A percentile compares a stretch with the other conserved stretches of the same genome.
phyloP scores from a whole-genome alignment of 108 stramenopile species.

The Mediolabrus comicus region DNA sequence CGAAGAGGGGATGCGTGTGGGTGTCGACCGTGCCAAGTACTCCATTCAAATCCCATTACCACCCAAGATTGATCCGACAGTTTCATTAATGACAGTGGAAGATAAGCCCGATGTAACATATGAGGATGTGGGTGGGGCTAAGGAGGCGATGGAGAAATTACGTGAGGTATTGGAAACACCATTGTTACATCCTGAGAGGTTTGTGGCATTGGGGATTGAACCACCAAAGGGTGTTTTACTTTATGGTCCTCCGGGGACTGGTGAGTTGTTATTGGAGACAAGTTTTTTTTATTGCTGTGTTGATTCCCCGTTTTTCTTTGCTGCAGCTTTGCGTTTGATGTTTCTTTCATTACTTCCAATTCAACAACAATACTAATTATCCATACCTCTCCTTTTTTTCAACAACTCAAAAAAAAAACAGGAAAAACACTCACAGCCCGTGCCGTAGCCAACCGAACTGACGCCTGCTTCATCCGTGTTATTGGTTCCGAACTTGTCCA shows the following conservation, averaged over 20 bases:
- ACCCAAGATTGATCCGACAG: slow-evolving; percentile 99
- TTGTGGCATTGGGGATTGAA: slow-evolving; percentile 63
- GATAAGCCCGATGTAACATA: slow-evolving; percentile 99
- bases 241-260: slow-evolving; percentile 86
- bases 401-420: slow-evolving; percentile 96
- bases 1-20: slow-evolving; percentile 99
- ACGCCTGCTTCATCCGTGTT: slow-evolving; percentile 95
- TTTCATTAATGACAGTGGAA: slow-evolving; percentile 98
- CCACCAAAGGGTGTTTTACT: slow-evolving; percentile 83
- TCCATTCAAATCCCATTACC: slow-evolving; percentile 98
- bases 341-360: too few relatives aligned
- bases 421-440: slow-evolving; percentile 98
- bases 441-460: slow-evolving; percentile 93
- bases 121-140: slow-evolving; percentile 99
- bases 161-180: slow-evolving; percentile 81
- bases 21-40: slow-evolving; percentile 96
- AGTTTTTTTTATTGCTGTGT: not conserved
- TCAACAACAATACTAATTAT: too few relatives aligned
- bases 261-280: slow-evolving; percentile 3
- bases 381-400: slow-evolving; percentile 48
- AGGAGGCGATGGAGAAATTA: slow-evolving; percentile 96
- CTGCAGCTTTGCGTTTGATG: not conserved
- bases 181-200: slow-evolving; percentile 59
- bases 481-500: slow-evolving; percentile 95
- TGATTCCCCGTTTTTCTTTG: not conserved